Percentiles rank a stretch among this genome's conserved stretches.
These are phyloP conservation scores for Skeletonema costatum DNA, from an alignment of 108 stramenopile species.

Conservation along the genomic window DNA sequence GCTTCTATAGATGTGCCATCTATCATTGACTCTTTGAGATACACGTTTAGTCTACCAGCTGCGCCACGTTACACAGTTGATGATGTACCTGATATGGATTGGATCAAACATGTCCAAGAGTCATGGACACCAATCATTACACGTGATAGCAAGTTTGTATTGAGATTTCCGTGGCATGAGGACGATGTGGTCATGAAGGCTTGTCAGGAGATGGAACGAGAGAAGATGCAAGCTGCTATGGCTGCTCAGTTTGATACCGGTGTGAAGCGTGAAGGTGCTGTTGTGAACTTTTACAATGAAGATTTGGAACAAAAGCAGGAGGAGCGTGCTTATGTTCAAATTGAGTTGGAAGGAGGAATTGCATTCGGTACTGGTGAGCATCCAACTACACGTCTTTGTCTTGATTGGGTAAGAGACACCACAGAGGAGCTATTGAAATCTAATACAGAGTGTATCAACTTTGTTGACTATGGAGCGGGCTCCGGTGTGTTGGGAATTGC, in stretches of 20 bases:
- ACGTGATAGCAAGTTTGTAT: slow-evolving; percentile 48
- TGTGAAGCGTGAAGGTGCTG: slow-evolving; percentile 40
- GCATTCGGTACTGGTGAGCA: slow-evolving; percentile 92
- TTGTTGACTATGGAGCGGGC: slow-evolving; percentile 84
- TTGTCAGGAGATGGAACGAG: slow-evolving; percentile 37
- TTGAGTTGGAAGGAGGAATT: slow-evolving; percentile 75
- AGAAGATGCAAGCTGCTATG: slow-evolving; percentile 32
- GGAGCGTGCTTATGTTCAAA: slow-evolving; percentile 34
- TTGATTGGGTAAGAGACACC: slow-evolving; percentile 61
- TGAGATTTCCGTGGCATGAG: slow-evolving; percentile 78
- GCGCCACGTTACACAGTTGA: slow-evolving; percentile 43
- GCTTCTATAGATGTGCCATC: slow-evolving; percentile 52
- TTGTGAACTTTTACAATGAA: slow-evolving; percentile 36
- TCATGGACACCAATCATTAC: slow-evolving; percentile 79
- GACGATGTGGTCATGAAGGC: slow-evolving; percentile 57
- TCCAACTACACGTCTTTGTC: slow-evolving; percentile 80
- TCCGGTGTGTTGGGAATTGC: slow-evolving; percentile 86
- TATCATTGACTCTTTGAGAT: slow-evolving; percentile 58
- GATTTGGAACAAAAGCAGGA: slow-evolving; percentile 9
- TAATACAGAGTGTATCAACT: slow-evolving; percentile 14
- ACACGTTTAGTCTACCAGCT: slow-evolving; percentile 37
- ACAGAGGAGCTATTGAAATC: slow-evolving; percentile 24
- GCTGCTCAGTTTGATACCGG: slow-evolving; percentile 25
- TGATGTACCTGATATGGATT: slow-evolving; percentile 70
- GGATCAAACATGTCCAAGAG: slow-evolving; percentile 79